Evolutionary conservation across 495 filamentous ascomycete genomes (phyloP).

Genomic region (Penicillium silybi): DNA sequence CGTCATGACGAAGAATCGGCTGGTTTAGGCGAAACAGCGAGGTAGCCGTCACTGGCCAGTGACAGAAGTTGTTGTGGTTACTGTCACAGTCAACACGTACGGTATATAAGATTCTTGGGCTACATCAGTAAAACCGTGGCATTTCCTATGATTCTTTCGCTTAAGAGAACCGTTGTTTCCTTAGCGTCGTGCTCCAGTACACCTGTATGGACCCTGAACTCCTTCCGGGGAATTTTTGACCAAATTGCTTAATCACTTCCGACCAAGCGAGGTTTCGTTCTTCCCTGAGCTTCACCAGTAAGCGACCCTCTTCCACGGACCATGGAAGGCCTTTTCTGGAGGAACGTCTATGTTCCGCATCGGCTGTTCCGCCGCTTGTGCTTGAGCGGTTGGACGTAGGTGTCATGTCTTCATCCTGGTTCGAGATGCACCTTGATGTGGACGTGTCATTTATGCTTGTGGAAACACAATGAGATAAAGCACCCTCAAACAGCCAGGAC

Average conservation of each 20-base stretch:
- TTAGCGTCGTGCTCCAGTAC: slow-evolving; percentile 7
- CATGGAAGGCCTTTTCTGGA: slow-evolving; percentile 3
- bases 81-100: too few relatives aligned
- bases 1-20: too few relatives aligned
- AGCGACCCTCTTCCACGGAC: slow-evolving; percentile 2
- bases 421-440: background rate
- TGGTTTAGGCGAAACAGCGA: too few relatives aligned
- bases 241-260: slow-evolving; percentile 8
- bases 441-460: background rate
- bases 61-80: too few relatives aligned
- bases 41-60: too few relatives aligned
- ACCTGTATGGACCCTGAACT: slow-evolving; percentile 5
- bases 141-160: too few relatives aligned
- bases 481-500: slow-evolving; percentile 5
- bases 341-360: background rate
- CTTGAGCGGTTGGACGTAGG: background rate
- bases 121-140: too few relatives aligned
- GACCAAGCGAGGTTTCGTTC: slow-evolving; percentile 6
- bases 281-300: slow-evolving; percentile 8
- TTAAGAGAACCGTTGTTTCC: too few relatives aligned
- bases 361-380: too few relatives aligned
- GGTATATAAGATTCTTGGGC: too few relatives aligned
- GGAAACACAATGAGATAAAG: slow-evolving; percentile 6
- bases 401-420: background rate
- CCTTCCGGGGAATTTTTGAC: slow-evolving; percentile 6